These are phyloP conservation scores for Cynara cardunculus DNA, from an alignment of 129 eudicot genomes.

Conservation along the genomic window DNA sequence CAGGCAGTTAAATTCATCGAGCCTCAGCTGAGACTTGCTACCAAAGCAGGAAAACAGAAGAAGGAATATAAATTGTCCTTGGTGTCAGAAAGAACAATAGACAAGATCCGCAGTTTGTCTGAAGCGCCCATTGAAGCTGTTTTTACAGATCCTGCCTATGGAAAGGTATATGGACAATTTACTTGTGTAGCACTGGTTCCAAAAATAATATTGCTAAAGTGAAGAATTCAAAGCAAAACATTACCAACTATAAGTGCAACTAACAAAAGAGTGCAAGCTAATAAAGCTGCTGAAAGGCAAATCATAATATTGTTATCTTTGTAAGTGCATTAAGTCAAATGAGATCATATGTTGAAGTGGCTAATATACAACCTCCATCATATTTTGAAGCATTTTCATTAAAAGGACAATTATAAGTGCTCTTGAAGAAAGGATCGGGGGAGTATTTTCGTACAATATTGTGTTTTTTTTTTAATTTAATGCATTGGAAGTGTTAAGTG, in stretches of 20 bases:
- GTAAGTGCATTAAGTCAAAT: not conserved
- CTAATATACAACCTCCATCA: not conserved
- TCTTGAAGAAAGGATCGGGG: not conserved
- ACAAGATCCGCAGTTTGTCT: conserved; percentile 63
- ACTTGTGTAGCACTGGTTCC: not conserved
- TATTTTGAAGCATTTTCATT: not conserved
- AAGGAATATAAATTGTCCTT: conserved; percentile 70
- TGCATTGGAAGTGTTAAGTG: not conserved
- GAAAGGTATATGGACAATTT: conserved; percentile 53
- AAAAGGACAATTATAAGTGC: not conserved
- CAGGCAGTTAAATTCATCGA: conserved; percentile 93
- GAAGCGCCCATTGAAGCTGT: conserved; percentile 79
- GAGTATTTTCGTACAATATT: not conserved
- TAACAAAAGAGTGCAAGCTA: not conserved
- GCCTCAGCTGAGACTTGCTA: conserved; percentile 87
- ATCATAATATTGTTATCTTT: not conserved
- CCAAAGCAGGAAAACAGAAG: conserved; percentile 81
- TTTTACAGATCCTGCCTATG: conserved; percentile 89
- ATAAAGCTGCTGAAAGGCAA: not conserved
- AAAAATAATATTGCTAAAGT: not conserved
- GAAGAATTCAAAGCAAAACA: not conserved
- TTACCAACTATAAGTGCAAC: not conserved
- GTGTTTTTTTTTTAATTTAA: not conserved
- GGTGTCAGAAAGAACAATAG: conserved; percentile 69
- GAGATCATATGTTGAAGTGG: not conserved